Base-by-base conservation (phyloP, 768 basidiomycete species). In the Tulasnella sp. region DNA sequence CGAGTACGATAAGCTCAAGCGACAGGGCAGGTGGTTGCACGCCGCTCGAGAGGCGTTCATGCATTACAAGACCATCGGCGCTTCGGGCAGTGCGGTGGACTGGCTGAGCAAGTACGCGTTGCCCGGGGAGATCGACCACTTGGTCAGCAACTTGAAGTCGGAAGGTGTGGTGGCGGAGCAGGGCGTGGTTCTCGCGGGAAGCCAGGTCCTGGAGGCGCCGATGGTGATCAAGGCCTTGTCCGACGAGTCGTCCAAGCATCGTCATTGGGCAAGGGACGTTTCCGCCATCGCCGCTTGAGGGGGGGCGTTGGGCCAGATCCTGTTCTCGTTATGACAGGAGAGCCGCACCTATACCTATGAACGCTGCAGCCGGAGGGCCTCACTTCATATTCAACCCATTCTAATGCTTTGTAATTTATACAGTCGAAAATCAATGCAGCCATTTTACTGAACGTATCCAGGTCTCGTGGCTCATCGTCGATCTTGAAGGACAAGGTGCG, bases 41-140 rank as follows among this genome's bases (percentile, higher is more conserved):
- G 95, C 93, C 89, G 89, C 93, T 6, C 90, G 93, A 69, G 95
- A 96, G 86, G 92, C 94, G 2, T 96, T 94, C 86, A 93, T 93
- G 31, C 96, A 96, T 85, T 92, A 91, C 86, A 96, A 96, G 87
- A 85, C 93, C 24, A 93, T 97, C 80, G 93, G 91, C 3, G 94
- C 92, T 1, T 87, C 93, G 73, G 96, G 95, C 41, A 74, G 69
- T 44, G 84, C 86, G n/a, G 85, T 88, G 64, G 80, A 83, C 3
- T 87, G 86, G 85, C 50, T 87, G 72, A 83, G 83, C 22, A 84
- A 86, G 82, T 82, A 84, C 75, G 85, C 84, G 31, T 85, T 88
- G 0, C 86, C 87, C 0, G 87, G 85, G 42, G 86, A 86, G 78
- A 83, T 86, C 69, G 69, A 81, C 20, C 77, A 80, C 7, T 80